Evolutionary conservation across 2,329 filamentous ascomycete genomes (phyloP).

Genomic region (Blumeria graminis): DNA sequence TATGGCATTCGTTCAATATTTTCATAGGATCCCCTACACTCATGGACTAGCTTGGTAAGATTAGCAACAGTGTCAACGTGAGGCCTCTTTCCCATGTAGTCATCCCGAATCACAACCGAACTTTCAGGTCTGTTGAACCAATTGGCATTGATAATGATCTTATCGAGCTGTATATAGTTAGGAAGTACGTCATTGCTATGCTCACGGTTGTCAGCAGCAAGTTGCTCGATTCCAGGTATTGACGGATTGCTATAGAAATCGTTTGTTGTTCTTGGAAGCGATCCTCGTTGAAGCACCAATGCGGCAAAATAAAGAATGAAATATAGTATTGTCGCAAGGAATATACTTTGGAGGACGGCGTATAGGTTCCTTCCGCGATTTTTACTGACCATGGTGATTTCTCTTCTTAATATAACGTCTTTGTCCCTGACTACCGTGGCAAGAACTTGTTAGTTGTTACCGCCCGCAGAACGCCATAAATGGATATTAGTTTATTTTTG

Average conservation of each 20-base stretch:
- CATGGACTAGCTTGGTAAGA: constrained; percentile 24
- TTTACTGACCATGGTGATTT: constrained; percentile 12
- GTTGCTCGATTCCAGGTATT: too few relatives aligned
- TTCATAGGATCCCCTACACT: constrained; percentile 25
- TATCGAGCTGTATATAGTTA: constrained; percentile 15
- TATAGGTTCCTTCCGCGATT: constrained; percentile 9
- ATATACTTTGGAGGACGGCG: constrained; percentile 12
- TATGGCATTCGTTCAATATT: constrained; percentile 30
- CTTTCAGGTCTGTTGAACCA: constrained; percentile 28
- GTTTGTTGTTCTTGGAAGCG: constrained; percentile 10
- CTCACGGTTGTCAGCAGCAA: constrained; percentile 2
- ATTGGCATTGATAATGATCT: constrained; percentile 26
- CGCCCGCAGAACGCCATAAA: neutral
- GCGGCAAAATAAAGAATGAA: constrained; percentile 11
- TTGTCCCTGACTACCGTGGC: neutral
- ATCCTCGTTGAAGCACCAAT: constrained; percentile 10
- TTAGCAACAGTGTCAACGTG: constrained; percentile 28
- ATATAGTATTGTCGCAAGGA: constrained; percentile 12
- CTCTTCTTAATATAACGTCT: neutral
- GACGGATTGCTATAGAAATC: constrained; percentile 10
- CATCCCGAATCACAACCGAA: constrained; percentile 24
- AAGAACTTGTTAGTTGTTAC: neutral
- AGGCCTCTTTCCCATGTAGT: constrained; percentile 25
- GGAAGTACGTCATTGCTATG: constrained; percentile 5
- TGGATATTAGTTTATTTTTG: neutral